Percentiles rank a stretch among this genome's conserved stretches.
These are phyloP conservation scores for Tolypocladium nubicola DNA, from an alignment of 2,329 filamentous ascomycete species.

Conservation along the genomic window DNA sequence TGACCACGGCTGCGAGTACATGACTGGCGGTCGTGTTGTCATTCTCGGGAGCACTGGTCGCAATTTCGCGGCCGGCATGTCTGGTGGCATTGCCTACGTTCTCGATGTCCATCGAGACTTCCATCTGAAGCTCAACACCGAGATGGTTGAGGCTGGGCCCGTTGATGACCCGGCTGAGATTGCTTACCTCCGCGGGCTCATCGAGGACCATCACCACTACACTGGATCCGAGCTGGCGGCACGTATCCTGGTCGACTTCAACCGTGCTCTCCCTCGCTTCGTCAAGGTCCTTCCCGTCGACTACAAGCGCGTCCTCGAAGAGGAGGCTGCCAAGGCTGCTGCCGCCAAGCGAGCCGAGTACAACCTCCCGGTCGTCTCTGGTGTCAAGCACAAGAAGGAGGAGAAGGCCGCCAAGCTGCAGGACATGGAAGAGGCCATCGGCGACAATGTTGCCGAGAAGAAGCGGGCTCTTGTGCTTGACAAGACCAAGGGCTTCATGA, in stretches of 20 bases:
- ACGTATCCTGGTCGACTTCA: constrained; percentile 91
- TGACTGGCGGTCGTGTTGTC: constrained; percentile 89
- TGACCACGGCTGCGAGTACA: constrained; percentile 97
- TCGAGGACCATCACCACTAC: constrained; percentile 97
- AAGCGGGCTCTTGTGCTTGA: constrained; percentile 87
- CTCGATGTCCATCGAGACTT: constrained; percentile 87
- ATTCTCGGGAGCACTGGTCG: constrained; percentile 82
- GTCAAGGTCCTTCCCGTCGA: constrained; percentile 90
- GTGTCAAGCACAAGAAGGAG: constrained; percentile 51
- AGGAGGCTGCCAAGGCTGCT: constrained; percentile 76
- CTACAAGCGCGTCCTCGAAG: constrained; percentile 85
- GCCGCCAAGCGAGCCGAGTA: constrained; percentile 79
- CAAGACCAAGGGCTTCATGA: constrained; percentile 97
- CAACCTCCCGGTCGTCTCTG: constrained; percentile 65
- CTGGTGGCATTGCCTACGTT: constrained; percentile 91
- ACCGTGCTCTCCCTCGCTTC: constrained; percentile 77
- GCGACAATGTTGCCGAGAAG: constrained; percentile 77
- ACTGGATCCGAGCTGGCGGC: constrained; percentile 92
- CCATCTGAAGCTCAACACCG: constrained; percentile 84
- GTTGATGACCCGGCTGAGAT: constrained; percentile 82
- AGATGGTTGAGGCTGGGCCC: constrained; percentile 88
- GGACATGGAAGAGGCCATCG: constrained; percentile 88
- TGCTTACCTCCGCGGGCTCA: constrained; percentile 78
- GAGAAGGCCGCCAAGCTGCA: constrained; percentile 59
- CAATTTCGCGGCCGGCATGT: constrained; percentile 98